Percentiles rank a stretch among this genome's conserved stretches.
Evolutionary conservation across 1,284 basidiomycete genomes (phyloP).

Genomic region (Sanguinoderma infundibulare): DNA sequence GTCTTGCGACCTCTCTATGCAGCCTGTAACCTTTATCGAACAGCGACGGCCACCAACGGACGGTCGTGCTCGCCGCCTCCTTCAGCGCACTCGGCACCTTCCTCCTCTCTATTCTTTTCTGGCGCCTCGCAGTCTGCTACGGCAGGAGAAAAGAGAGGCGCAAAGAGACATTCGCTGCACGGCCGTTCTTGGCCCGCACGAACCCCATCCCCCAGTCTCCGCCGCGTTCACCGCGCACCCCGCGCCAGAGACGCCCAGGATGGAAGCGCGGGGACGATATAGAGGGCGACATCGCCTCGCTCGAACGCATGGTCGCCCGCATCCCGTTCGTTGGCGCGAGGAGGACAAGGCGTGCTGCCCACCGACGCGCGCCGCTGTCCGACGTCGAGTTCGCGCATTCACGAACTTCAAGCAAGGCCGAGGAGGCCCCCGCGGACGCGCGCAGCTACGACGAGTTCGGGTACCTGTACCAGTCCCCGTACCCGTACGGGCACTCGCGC

Average conservation of each 20-base stretch:
- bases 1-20: neutral
- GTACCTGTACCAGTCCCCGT: neutral
- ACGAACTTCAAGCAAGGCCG: neutral
- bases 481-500: too few species aligned
- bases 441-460: neutral
- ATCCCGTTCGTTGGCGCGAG: neutral
- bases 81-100: conserved; percentile 13
- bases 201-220: neutral
- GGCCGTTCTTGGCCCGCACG: conserved; percentile 17
- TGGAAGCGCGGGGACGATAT: neutral
- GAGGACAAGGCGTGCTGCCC: neutral
- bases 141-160: neutral
- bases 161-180: conserved; percentile 7
- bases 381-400: neutral
- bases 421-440: neutral
- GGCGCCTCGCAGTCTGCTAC: conserved; percentile 12
- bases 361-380: neutral
- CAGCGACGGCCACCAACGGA: conserved; percentile 2
- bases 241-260: neutral
- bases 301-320: conserved; percentile 1
- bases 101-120: conserved; percentile 14
- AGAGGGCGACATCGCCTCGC: conserved; percentile 1
- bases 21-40: neutral
- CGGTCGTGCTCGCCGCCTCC: conserved; percentile 12
- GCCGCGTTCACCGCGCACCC: neutral